Base-by-base conservation (phyloP, 352 stramenopile species). In the Blastocystis sp. region DNA sequence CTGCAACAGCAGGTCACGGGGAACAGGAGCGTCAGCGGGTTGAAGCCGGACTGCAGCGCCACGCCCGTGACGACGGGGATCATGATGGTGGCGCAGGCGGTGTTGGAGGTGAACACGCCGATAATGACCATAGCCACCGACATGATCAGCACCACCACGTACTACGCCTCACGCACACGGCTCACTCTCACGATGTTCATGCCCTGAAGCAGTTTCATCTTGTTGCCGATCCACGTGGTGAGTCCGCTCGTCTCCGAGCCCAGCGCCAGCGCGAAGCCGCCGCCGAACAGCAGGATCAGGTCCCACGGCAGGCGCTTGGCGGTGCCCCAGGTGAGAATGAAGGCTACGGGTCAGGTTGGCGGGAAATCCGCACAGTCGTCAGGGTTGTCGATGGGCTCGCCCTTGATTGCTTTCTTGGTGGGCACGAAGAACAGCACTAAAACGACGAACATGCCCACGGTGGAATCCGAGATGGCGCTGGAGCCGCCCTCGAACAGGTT, bases 261-360 rank as follows among this genome's bases (percentile, higher is more conserved):
- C 45, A 38, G 19, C 3, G 77, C 77, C 48, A 87, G 52, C 21
- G 77, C 77, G 38, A 87, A 87, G 48, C 77, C 77, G n/a, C 77
- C 77, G 41, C 77, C 77, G 41, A 87, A 87, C 14, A 87, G 65
- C 14, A 87, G 77, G 14, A 87, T 56, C 40, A 87, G 45, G 23
- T 87, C 77, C 77, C 77, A 87, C 5, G 77, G 77, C 21, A 87
- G 65, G 45, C 71, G 69, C 77, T 87, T 87, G 4, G 77, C 77
- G 2, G 77, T 87, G 34, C 52, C 77, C 77, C 77, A 87, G 4
- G 77, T 87, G 19, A 87, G 38, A 45, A 87, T 77, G 62, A 76
- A 87, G 45, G 69, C 65, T 87, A 78, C n/a, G 11, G 34, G 38
- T 74, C 5, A 48, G 28, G 45, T 11, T 40, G 28, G 48, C 14